Conservation (phyloP, 345 rosid species). For the Salix caprea region DNA sequence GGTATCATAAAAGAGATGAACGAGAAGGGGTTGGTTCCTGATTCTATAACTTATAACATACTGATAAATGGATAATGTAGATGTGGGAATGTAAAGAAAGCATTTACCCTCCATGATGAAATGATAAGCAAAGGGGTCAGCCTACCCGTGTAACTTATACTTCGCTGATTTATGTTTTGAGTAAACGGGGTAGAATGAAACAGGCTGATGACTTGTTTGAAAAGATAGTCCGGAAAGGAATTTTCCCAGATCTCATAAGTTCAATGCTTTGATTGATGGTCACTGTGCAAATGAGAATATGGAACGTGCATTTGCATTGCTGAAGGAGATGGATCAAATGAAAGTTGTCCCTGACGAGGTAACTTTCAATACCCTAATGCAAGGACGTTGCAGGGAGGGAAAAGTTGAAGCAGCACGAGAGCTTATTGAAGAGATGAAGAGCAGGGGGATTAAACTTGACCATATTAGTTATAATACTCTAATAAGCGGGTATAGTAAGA, state of each 20-base stretch:
- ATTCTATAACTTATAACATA: slow-evolving; percentile 75
- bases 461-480: slow-evolving; percentile 78
- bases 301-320: slow-evolving; percentile 55
- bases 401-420: slow-evolving; percentile 85
- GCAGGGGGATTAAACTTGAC: slow-evolving; percentile 76
- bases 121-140: slow-evolving; percentile 56
- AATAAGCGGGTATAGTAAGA: slow-evolving; percentile 80
- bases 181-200: slow-evolving; percentile 54
- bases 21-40: slow-evolving; percentile 51
- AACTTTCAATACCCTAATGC: slow-evolving; percentile 83
- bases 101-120: slow-evolving; percentile 59
- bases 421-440: slow-evolving; percentile 75
- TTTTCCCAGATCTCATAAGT: slow-evolving; percentile 61
- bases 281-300: slow-evolving; percentile 65
- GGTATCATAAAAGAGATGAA: slow-evolving; percentile 58
- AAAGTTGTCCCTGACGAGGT: slow-evolving; percentile 77
- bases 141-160: slow-evolving; percentile 72
- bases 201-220: slow-evolving; percentile 78
- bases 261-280: slow-evolving; percentile 74
- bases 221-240: slow-evolving; percentile 38
- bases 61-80: slow-evolving; percentile 79
- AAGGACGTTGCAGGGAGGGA: slow-evolving; percentile 72
- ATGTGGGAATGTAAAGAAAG: slow-evolving; percentile 63
- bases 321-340: slow-evolving; percentile 69
- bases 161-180: slow-evolving; percentile 65